Percentiles rank a stretch among this genome's conserved stretches.
Evolutionary conservation across 2,329 filamentous ascomycete species (phyloP).

Genomic region (Colletotrichum sidae): DNA sequence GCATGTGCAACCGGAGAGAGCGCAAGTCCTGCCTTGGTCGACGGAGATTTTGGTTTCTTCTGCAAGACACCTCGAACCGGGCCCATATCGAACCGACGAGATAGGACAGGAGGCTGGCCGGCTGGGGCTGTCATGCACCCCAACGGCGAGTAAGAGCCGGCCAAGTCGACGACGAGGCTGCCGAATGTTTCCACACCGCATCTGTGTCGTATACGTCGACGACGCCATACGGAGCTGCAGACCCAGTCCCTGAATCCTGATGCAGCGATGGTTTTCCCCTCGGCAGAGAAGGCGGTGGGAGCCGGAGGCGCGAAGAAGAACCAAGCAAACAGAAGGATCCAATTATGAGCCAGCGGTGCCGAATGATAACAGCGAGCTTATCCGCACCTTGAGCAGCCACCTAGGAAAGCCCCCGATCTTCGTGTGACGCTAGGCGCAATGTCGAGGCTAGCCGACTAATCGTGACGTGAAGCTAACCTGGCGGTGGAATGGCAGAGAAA

Average conservation of each 20-base stretch:
- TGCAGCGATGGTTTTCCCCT: background rate
- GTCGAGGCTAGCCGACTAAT: too few species aligned
- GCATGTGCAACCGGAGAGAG: slow-evolving; percentile 13
- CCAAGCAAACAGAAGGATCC: slow-evolving; percentile 1
- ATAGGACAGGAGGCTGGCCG: slow-evolving; percentile 12
- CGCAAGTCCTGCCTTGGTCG: background rate
- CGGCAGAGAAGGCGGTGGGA: background rate
- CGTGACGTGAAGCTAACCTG: too few species aligned
- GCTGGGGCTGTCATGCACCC: slow-evolving; percentile 30
- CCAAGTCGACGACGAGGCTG: slow-evolving; percentile 34
- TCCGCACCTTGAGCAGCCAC: background rate
- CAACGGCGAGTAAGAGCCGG: slow-evolving; percentile 35
- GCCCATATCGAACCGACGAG: slow-evolving; percentile 13
- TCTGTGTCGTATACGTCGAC: slow-evolving; percentile 11
- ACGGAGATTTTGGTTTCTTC: too few species aligned
- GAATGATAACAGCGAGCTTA: background rate
- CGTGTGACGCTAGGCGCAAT: slow-evolving; percentile 21
- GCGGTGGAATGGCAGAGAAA: too few species aligned
- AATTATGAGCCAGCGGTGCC: background rate
- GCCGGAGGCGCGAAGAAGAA: slow-evolving; percentile 1
- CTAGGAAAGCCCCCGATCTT: slow-evolving; percentile 21
- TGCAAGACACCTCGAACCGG: slow-evolving; percentile 7
- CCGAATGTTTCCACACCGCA: slow-evolving; percentile 31
- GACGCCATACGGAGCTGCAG: slow-evolving; percentile 7
- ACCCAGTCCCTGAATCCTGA: background rate